These are phyloP conservation scores for Rehmannia glutinosa DNA, from an alignment of 257 asterid genomes.

Conservation along the genomic window DNA sequence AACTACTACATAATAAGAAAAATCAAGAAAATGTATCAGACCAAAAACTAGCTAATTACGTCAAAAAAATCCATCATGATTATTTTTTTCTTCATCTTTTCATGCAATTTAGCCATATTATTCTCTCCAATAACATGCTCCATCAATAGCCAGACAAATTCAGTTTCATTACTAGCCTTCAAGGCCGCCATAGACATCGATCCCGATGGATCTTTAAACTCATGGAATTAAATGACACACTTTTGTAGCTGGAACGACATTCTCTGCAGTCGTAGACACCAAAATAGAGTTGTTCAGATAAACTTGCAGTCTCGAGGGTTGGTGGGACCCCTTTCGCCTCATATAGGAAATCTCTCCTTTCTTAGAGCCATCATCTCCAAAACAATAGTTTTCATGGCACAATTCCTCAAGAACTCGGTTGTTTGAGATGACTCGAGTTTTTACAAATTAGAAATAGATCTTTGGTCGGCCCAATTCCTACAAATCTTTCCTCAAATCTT, in stretches of 20 bases:
- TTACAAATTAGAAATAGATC: conserved; percentile 25
- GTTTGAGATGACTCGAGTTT: conserved; percentile 10
- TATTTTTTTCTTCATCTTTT: not conserved
- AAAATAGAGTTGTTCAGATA: conserved; percentile 19
- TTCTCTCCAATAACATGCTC: not conserved
- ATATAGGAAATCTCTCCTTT: conserved; percentile 37
- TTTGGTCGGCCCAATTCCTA: conserved; percentile 32
- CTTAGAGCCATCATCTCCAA: conserved; percentile 22
- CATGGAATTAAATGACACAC: conserved; percentile 27
- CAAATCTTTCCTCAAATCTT: conserved; percentile 15
- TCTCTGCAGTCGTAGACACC: conserved; percentile 19
- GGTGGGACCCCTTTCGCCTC: conserved; percentile 31
- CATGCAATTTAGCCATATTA: too few species aligned
- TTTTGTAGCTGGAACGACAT: conserved; percentile 32
- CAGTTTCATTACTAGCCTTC: conserved; percentile 18
- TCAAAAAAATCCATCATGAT: not conserved
- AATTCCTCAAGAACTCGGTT: conserved; percentile 31
- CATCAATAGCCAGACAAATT: conserved; percentile 17
- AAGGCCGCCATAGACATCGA: conserved; percentile 23
- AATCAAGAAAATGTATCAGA: too few species aligned
- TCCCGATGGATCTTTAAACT: conserved; percentile 19
- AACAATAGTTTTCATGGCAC: conserved; percentile 26
- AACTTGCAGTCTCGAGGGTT: conserved; percentile 21
- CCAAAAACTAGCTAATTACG: too few species aligned
- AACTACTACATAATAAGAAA: too few species aligned